phyloP scores from a whole-genome alignment of 2,329 filamentous ascomycete species.

The Sporothrix curviconia region DNA sequence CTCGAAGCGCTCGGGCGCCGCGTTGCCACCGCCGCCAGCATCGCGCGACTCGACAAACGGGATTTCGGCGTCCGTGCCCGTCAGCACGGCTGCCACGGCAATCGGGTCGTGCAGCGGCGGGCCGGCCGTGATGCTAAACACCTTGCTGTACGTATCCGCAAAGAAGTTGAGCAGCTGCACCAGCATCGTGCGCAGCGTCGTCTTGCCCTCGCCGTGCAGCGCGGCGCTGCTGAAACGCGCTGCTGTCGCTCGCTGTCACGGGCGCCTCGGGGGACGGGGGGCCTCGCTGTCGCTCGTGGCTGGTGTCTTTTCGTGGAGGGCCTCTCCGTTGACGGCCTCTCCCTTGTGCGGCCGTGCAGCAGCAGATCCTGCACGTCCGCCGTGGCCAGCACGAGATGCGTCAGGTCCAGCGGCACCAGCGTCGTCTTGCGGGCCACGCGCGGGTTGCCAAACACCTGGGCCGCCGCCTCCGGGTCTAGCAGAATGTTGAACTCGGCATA shows the following conservation, averaged over 20 bases:
- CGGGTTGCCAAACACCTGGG: slow-evolving; percentile 64
- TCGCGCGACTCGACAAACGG: slow-evolving; percentile 50
- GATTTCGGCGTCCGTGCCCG: slow-evolving; percentile 47
- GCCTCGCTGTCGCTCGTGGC: too few relatives aligned
- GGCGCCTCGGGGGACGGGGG: too few relatives aligned
- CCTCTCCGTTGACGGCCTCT: too few relatives aligned
- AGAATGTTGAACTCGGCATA: slow-evolving; percentile 87
- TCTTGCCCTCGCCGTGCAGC: slow-evolving; percentile 39
- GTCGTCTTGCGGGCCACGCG: slow-evolving; percentile 68
- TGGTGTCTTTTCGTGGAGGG: too few relatives aligned
- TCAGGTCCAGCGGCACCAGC: slow-evolving; percentile 81
- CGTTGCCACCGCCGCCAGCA: too few relatives aligned
- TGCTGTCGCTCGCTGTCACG: too few relatives aligned
- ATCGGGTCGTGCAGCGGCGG: slow-evolving; percentile 91
- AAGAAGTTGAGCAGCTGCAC: slow-evolving; percentile 88
- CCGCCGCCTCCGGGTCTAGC: slow-evolving; percentile 82
- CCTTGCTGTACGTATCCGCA: slow-evolving; percentile 67
- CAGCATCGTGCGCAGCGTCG: slow-evolving; percentile 67
- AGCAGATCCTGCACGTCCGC: slow-evolving; percentile 60
- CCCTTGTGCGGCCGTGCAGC: too few relatives aligned
- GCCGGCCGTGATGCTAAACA: slow-evolving; percentile 74
- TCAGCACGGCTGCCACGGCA: slow-evolving; percentile 73
- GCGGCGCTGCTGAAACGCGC: too few relatives aligned
- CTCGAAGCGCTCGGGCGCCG: slow-evolving; percentile 48
- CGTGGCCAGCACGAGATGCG: slow-evolving; percentile 82